Conservation (phyloP, 2,329 filamentous ascomycete species). For the Fusarium devonianum region DNA sequence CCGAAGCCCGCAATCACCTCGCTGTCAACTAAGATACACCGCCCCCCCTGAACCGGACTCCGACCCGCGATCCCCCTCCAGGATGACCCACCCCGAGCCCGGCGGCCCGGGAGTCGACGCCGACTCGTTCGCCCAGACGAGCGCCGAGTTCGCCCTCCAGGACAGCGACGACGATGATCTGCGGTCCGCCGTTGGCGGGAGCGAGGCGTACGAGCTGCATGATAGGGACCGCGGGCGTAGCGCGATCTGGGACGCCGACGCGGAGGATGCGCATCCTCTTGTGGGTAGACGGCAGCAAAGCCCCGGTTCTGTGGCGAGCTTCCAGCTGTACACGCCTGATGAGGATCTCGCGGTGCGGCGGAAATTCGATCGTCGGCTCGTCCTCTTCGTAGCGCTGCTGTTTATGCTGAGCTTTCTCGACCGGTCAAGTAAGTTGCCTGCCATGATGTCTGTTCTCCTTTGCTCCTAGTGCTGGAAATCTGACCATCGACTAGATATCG, state of each 20-base stretch:
- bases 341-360: constrained; percentile 76
- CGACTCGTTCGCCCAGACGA: constrained; percentile 51
- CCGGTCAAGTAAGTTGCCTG: constrained; percentile 74
- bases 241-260: constrained; percentile 33
- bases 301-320: constrained; percentile 47
- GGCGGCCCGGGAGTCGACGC: constrained; percentile 33
- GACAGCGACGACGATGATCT: constrained; percentile 48
- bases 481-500: constrained; percentile 57
- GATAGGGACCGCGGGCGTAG: constrained; percentile 23
- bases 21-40: not conserved
- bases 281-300: constrained; percentile 38
- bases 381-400: constrained; percentile 80
- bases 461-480: too few species aligned
- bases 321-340: constrained; percentile 61
- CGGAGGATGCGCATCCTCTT: constrained; percentile 30
- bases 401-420: constrained; percentile 89
- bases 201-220: constrained; percentile 47
- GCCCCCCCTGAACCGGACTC: not conserved
- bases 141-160: constrained; percentile 48
- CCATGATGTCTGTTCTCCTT: too few species aligned
- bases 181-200: constrained; percentile 43
- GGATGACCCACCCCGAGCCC: constrained; percentile 37
- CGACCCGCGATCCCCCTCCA: constrained; percentile 10
- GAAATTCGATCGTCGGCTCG: constrained; percentile 80
- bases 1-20: constrained; percentile 1